Percentiles rank a stretch among this genome's conserved stretches.
These are phyloP conservation scores for Delonix regia DNA, from an alignment of 306 rosid species.

Conservation along the genomic window DNA sequence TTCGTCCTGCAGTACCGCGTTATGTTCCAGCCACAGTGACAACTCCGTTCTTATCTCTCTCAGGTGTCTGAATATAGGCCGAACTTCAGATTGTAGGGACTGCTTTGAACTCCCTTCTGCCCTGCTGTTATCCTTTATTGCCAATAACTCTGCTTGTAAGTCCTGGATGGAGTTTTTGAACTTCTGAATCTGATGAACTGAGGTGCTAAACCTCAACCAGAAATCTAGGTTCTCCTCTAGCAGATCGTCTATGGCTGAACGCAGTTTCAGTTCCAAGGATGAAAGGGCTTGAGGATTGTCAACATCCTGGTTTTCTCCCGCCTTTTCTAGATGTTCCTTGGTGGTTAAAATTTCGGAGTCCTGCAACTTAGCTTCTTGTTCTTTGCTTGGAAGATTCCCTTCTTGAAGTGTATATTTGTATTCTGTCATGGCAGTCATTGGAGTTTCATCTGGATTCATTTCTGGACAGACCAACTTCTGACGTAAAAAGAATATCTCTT, in stretches of 20 bases:
- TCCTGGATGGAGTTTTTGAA: conserved; percentile 82
- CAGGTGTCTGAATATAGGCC: conserved; percentile 81
- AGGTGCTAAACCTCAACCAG: conserved; percentile 85
- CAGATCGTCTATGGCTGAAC: conserved; percentile 68
- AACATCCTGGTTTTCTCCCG: conserved; percentile 32
- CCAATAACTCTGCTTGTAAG: conserved; percentile 57
- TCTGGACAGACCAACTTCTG: conserved; percentile 44
- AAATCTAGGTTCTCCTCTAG: conserved; percentile 80
- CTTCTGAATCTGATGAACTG: conserved; percentile 87
- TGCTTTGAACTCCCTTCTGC: conserved; percentile 52
- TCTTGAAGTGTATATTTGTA: conserved; percentile 59
- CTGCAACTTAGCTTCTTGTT: conserved; percentile 40
- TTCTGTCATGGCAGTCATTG: conserved; percentile 49
- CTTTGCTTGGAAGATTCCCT: conserved; percentile 31
- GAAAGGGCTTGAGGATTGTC: conserved; percentile 43
- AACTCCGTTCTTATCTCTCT: conserved; percentile 89
- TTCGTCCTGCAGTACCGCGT: conserved; percentile 70
- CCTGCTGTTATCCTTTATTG: conserved; percentile 46
- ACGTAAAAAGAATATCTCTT: conserved; percentile 60
- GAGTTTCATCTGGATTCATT: conserved; percentile 51
- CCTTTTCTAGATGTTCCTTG: conserved; percentile 34
- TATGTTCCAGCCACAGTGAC: conserved; percentile 89
- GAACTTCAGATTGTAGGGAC: conserved; percentile 52
- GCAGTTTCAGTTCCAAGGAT: conserved; percentile 60
- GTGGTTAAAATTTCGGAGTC: conserved; percentile 33